Conservation (phyloP, 805 yeast species). For the Saturnispora zaruensis region DNA sequence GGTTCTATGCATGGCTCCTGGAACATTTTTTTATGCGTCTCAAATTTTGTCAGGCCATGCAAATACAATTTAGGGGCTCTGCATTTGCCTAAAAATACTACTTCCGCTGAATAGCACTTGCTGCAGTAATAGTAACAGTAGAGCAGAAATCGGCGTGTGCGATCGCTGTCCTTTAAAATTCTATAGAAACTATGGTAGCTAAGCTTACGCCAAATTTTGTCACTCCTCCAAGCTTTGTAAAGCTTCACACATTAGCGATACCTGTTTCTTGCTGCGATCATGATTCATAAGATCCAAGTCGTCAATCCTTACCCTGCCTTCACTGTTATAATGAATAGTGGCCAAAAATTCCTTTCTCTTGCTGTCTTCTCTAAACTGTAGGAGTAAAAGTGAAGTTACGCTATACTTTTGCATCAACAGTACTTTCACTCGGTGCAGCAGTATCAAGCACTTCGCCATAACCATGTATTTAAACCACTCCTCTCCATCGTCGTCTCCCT, state of each 20-base stretch:
- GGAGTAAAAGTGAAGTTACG: constrained; percentile 16
- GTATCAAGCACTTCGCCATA: constrained; percentile 16
- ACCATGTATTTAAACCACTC: constrained; percentile 8
- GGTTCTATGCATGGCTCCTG: too few species aligned
- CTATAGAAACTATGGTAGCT: not conserved
- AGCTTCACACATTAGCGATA: constrained; percentile 2
- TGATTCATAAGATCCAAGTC: constrained; percentile 5
- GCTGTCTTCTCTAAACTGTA: constrained; percentile 18
- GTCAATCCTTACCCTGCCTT: constrained; percentile 1
- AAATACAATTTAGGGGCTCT: not conserved
- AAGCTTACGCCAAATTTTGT: not conserved
- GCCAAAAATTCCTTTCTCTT: constrained; percentile 16
- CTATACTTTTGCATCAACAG: constrained; percentile 15
- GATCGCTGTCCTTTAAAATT: not conserved
- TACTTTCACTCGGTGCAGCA: constrained; percentile 13
- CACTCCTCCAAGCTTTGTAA: not conserved
- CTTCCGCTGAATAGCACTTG: not conserved
- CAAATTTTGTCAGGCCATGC: not conserved
- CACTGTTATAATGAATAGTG: constrained; percentile 12
- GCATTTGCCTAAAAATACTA: not conserved
- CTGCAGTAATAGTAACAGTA: not conserved
- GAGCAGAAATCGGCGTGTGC: not conserved
- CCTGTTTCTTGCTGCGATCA: not conserved
- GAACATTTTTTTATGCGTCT: not conserved
- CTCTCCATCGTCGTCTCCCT: constrained; percentile 12